phyloP scores from a whole-genome alignment of 495 filamentous ascomycete species.

The Neurospora sp. region DNA sequence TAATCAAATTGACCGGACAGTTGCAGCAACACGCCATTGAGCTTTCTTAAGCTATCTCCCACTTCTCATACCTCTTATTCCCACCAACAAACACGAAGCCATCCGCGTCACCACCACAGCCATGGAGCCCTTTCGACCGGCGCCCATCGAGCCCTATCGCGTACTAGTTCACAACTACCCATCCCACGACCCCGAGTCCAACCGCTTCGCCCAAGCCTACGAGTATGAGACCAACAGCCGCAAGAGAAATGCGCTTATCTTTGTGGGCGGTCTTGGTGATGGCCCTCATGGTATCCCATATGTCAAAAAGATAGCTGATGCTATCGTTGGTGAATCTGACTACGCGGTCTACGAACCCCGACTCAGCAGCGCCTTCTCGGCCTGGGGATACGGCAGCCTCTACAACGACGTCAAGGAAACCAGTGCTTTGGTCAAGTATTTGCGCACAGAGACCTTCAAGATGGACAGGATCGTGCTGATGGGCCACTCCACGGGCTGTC shows the following conservation, averaged over 20 bases:
- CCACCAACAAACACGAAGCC: neutral
- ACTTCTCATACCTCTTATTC: neutral
- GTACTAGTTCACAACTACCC: neutral
- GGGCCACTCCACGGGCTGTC: constrained; percentile 79
- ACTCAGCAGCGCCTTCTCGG: constrained; percentile 47
- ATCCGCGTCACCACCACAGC: neutral
- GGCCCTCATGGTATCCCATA: constrained; percentile 61
- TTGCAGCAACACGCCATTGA: neutral
- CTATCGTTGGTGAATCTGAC: constrained; percentile 17
- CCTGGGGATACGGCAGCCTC: constrained; percentile 63
- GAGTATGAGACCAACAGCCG: constrained; percentile 5
- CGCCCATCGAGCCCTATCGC: neutral
- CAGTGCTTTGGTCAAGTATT: constrained; percentile 57
- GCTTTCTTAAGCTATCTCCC: neutral
- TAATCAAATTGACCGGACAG: neutral
- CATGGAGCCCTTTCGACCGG: neutral
- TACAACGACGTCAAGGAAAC: constrained; percentile 65
- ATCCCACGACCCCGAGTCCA: neutral
- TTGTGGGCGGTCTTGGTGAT: constrained; percentile 77
- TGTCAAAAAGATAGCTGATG: constrained; percentile 53
- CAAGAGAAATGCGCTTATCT: constrained; percentile 57
- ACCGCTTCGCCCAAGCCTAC: neutral
- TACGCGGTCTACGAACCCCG: constrained; percentile 36
- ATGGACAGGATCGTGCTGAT: constrained; percentile 64
- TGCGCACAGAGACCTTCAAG: constrained; percentile 31